Base-by-base conservation (phyloP, 805 yeast species). In the Lachancea lanzarotensis region DNA sequence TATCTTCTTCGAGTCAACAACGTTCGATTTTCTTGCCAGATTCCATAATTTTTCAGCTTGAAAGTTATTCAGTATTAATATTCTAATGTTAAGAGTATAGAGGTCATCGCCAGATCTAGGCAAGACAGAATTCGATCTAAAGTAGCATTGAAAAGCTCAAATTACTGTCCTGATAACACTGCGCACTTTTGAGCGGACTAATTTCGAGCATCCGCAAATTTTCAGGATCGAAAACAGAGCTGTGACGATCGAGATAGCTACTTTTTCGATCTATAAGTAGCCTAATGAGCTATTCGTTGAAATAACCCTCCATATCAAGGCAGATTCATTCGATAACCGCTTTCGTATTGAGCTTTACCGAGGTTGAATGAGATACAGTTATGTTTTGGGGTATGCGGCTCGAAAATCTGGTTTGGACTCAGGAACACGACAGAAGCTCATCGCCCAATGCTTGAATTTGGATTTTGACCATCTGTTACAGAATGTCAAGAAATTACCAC, bases 381-480 rank as follows among this genome's bases (percentile, higher is more conserved):
- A 19, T 16, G 22, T 16, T 40, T 27, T 40, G 26, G 15, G 31
- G 20, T 22, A 22, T 33, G 37, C 17, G 27, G 20, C 43, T 17
- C 25, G 25, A 25, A 15, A 11, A 11, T 4, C 31, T 13, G 18
- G 35, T 16, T 27, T 41, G 18, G 27, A 37, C 31, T 47, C 48
- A 13, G 46, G 34, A 7, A 26, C 50, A 8, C 37, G 56, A 17
- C 51, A 44, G 18, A 41, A 38, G 22, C 43, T 60, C n/a, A 48
- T 48, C 17, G 37, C 50, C n/a, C 43, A 50, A 13, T 59, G 65
- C 41, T 33, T 60, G 45, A 58, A 59, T 37, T 19, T 58, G 18
- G 50, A 55, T n/a, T 59, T 60, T 43, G 59, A 53, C 17, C 17
- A 33, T 11, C 50, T 54, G 13, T 38, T 62, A 19, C 22, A 22